Base-by-base conservation (phyloP, 768 basidiomycete species). In the Pulveroboletus sp. region DNA sequence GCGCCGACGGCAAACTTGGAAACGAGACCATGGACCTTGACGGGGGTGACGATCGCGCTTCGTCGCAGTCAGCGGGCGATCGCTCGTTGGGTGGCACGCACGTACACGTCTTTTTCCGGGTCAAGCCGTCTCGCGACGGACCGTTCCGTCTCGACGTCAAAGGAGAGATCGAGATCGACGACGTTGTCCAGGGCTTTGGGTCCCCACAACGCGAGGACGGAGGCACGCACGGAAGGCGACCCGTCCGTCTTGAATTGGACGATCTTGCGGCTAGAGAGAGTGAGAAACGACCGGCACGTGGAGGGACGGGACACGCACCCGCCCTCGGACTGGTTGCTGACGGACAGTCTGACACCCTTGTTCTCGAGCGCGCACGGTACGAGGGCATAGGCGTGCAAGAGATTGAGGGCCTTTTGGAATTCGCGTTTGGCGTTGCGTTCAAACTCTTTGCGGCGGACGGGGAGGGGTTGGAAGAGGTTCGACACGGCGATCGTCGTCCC, bases 361-460 rank as follows among this genome's bases (percentile, higher is more conserved):
- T 78, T 72, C 51, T 74, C 73, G 36, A 68, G 59, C 13, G 77
- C 70, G 47, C 89, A 92, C 0, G 90, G 91, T 0, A 90, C 85
- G 5, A 99, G 73, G 0, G 93, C 94, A 67, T 98, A 99, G 0
- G 89, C 92, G 39, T 85, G 82, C 35, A 98, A 68, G 14, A 96
- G 71, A 6, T 78, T 72, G n/a, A 97, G 63, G 2, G 89, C 87
- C 60, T 96, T 96, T 5, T 73, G 81, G 60, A 88, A 94, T 58
- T 98, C 95, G 35, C 93, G 81, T 64, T 95, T 97, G 1, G 77
- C 74, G 57, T 95, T 93, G 46, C 90, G 74, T 61, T 92, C 85
- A 27, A 97, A 78, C 58, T 98, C 96, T 65, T 94, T 94, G 6
- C 92, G 76, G 5, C 95, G 80, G 6, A 99, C 96, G 1, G 96